A percentile compares a stretch with the other conserved stretches of the same genome.
phyloP scores from a whole-genome alignment of 352 stramenopile species.

The Globisporangium ultimum region DNA sequence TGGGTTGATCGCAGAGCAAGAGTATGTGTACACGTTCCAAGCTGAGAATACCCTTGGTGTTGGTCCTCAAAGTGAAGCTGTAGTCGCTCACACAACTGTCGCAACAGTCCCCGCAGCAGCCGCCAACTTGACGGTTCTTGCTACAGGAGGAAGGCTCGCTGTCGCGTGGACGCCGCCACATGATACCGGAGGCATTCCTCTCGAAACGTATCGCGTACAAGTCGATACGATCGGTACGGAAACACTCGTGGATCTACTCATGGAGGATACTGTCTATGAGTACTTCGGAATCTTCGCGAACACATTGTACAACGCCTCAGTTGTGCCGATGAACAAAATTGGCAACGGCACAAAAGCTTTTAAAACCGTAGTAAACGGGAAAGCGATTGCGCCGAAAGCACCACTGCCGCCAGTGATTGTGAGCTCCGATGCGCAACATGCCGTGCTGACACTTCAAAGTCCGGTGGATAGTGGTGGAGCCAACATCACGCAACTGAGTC shows the following conservation, averaged over 20 bases:
- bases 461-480: conserved; percentile 40
- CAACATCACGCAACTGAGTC: conserved; percentile 21
- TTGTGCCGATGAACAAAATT: conserved; percentile 28
- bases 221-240: conserved; percentile 3
- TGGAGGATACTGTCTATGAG: neutral
- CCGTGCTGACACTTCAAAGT: conserved; percentile 28
- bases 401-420: conserved; percentile 24
- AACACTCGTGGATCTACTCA: conserved; percentile 7
- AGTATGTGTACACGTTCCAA: conserved; percentile 42
- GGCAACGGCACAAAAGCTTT: conserved; percentile 8
- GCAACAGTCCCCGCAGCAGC: conserved; percentile 23
- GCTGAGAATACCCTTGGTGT: conserved; percentile 34
- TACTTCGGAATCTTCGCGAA: conserved; percentile 24
- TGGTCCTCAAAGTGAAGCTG: conserved; percentile 22
- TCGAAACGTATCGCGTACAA: conserved; percentile 18
- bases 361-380: conserved; percentile 21
- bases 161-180: conserved; percentile 24
- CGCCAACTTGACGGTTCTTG: conserved; percentile 5
- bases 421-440: conserved; percentile 23
- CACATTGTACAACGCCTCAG: conserved; percentile 24
- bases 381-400: conserved; percentile 19
- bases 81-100: conserved; percentile 21
- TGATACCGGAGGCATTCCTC: conserved; percentile 36
- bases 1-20: conserved; percentile 21
- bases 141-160: conserved; percentile 27